Evolutionary conservation across 2,329 filamentous ascomycete species (phyloP), one percentile per base, ranked within the genome.

Genomic region (Aspergillus calidoustus): DNA sequence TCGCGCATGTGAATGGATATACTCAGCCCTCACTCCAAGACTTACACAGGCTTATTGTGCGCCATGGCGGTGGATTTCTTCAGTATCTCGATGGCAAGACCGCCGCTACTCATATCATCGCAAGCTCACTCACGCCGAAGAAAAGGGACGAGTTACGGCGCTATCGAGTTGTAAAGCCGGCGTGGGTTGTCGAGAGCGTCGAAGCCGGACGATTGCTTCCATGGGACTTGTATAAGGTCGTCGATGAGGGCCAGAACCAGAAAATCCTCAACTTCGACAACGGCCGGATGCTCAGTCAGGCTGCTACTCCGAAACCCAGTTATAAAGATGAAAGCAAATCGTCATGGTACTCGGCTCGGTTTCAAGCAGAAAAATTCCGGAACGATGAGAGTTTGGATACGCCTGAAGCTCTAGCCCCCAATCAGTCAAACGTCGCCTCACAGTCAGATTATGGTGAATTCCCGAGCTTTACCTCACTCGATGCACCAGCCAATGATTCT

Each of bases 81-180:
- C 95, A 99, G 75, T 98, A 98, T 71, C 82, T 99, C 11, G 93
- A 97, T 76, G 91, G 89, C 43, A 99, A 99, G 80, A 98, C 94
- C 0, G 90, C 91, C 74, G 94, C 93, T 0, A 99, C 96, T 0
- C 94, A 99, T 74, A 97, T 99, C 68, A 93, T 99, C 69, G 93
- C 94, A 3, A 94, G 92, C 56, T 90, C 87, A 57, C 81, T 99
- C 23, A 95, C 95, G 0, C 93, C 92, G 0, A 98, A 97, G 80
- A 99, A 99, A 77, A 88, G 88, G 30, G 87, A 94, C 57, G 95
- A 99, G 66, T 97, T 96, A 72, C 86, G 83, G 57, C 88, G 87
- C 66, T 97, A 98, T 76, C 88, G 94, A 50, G 91, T 99, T 43
- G 95, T 97, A 54, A 97, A 95, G 76, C 95, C 95, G 0, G 89